Evolutionary conservation across 1,139 yeast genomes (phyloP).

Genomic region (Nakaseomyces kungkrabaensis): DNA sequence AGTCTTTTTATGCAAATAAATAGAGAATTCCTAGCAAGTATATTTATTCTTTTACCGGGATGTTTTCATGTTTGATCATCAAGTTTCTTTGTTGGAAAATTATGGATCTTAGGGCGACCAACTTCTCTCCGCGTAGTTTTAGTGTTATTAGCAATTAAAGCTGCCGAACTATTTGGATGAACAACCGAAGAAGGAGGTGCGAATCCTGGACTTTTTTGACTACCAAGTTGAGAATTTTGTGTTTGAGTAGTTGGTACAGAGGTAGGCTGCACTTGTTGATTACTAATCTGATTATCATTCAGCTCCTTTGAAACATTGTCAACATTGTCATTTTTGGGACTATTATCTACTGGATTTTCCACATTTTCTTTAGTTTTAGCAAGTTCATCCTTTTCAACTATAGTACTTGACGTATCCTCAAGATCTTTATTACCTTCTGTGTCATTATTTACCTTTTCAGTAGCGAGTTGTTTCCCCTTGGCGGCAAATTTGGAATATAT

Average conservation of each 20-base stretch:
- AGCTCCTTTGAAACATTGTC: too few species aligned
- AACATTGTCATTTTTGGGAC: too few species aligned
- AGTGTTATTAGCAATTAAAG: neutral
- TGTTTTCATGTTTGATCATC: neutral
- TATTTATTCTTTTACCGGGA: too few species aligned
- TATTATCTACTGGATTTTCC: neutral
- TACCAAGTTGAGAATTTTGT: neutral
- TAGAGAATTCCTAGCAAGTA: too few species aligned
- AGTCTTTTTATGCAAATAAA: neutral
- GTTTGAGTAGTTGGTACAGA: neutral
- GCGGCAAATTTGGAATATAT: conserved; percentile 27
- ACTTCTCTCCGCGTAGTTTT: conserved; percentile 20
- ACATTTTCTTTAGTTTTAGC: neutral
- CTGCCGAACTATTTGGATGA: conserved; percentile 17
- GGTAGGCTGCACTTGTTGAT: neutral
- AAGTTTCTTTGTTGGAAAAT: conserved; percentile 6
- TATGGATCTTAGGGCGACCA: conserved; percentile 25
- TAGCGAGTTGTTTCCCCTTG: conserved; percentile 23
- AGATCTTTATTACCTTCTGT: neutral
- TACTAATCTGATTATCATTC: too few species aligned
- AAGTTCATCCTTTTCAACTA: neutral
- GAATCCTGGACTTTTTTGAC: conserved; percentile 8
- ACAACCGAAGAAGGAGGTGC: conserved; percentile 22
- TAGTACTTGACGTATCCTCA: neutral
- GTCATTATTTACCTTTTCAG: neutral